Base-by-base conservation (phyloP, 1,139 yeast genomes). In the Geotrichum citri-aurantii region DNA sequence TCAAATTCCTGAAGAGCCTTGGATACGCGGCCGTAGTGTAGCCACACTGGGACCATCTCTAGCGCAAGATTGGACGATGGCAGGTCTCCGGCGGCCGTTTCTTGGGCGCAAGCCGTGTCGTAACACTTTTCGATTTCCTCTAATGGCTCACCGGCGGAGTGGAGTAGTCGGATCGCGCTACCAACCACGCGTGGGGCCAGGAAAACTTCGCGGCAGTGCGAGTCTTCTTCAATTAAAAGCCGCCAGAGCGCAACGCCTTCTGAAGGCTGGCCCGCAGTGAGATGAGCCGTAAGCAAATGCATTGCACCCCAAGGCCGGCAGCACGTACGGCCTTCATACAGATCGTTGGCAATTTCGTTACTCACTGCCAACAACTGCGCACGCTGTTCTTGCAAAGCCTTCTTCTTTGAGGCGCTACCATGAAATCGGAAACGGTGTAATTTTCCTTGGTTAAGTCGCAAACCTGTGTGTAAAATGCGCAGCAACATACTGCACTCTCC, bases 131-230 rank as follows among this genome's bases (percentile, higher is more conserved):
- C 78, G 55, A 82, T 75, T 65, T 86, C 90, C 52, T 81, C 83
- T 67, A 87, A 85, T 27, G 73, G 66, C 26, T 81, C 74, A 59
- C 86, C 80, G 54, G 86, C 84, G 56, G 81, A 83, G 64, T 79
- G 84, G 62, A 90, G 79, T 48, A 86, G 78, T 31, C 90, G 91
- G 67, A 89, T 78, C 44, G 87, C 81, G 12, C 85, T 81, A 40
- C 93, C 88, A 64, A 87, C 83, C 19, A 87, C 86, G 61, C 77
- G 76, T 63, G 83, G 87, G 66, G 77, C 77, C 70, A 70, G 75
- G 4, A 48, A 51, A 12, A 23, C 29, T 37, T 50, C 29, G 37
- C 50, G 53, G 23, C 54, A 50, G 24, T 29, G 31, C 2, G 57
- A 50, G 24, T 29, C 44, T n/a, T 26, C 24, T n/a, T 60, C 59